Evolutionary conservation across 225 moss, liverwort and hornwort species (phyloP).

Genomic region (Physcomitrium patens): DNA sequence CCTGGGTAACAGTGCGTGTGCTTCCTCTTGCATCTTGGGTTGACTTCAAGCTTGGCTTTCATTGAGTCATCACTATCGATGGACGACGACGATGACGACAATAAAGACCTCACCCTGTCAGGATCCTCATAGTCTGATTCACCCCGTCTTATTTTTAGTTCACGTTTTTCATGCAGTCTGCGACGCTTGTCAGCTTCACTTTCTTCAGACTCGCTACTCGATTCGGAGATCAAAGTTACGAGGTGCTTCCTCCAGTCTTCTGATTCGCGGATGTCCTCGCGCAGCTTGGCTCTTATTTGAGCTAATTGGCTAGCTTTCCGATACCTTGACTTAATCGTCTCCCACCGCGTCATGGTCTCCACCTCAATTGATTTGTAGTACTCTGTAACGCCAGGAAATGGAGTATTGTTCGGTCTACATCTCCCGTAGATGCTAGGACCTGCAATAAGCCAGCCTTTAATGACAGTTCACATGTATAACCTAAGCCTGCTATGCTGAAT

Average conservation of each 20-base stretch:
- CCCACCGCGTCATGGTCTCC: slow-evolving; percentile 39
- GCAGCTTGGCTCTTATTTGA: slow-evolving; percentile 21
- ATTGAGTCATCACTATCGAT: slow-evolving; percentile 24
- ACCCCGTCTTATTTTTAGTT: background rate
- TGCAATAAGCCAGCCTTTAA: slow-evolving; percentile 7
- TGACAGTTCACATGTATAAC: too few species aligned
- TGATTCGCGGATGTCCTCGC: slow-evolving; percentile 38
- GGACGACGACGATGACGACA: slow-evolving; percentile 48
- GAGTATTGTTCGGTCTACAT: slow-evolving; percentile 22
- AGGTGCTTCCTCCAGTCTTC: slow-evolving; percentile 34
- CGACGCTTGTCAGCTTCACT: slow-evolving; percentile 16
- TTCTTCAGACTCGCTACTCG: slow-evolving; percentile 29
- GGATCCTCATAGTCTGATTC: slow-evolving; percentile 1
- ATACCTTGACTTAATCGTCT: slow-evolving; percentile 30
- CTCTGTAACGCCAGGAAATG: slow-evolving; percentile 1
- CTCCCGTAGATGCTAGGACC: slow-evolving; percentile 40
- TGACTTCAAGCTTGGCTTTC: background rate
- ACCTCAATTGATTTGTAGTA: slow-evolving; percentile 36
- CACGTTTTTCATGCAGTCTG: background rate
- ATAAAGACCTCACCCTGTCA: slow-evolving; percentile 38
- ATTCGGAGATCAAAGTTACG: background rate
- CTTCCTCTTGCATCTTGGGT: slow-evolving; percentile 14
- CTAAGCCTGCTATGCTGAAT: too few species aligned
- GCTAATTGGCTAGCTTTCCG: slow-evolving; percentile 30
- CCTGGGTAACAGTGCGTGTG: slow-evolving; percentile 22